These are phyloP conservation scores for Blastobotrys ciferrii DNA, from an alignment of 1,139 yeast species.

Conservation along the genomic window DNA sequence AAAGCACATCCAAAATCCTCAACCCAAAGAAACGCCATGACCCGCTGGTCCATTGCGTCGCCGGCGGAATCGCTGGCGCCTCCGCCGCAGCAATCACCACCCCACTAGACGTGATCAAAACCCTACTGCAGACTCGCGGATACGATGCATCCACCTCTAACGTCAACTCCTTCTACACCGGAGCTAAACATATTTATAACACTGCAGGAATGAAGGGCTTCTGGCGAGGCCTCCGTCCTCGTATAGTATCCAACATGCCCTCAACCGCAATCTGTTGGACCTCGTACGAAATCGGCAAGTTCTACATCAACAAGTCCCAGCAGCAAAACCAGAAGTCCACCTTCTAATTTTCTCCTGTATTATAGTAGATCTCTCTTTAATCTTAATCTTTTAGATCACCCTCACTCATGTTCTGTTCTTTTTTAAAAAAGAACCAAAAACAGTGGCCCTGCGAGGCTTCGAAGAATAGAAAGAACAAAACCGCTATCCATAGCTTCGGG, in stretches of 20 bases:
- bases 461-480: no score
- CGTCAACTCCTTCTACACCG: slow-evolving; percentile 68
- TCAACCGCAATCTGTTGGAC: slow-evolving; percentile 98
- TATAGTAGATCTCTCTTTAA: slow-evolving; percentile 8
- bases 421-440: no score
- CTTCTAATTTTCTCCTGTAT: slow-evolving; percentile 2
- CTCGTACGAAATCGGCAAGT: slow-evolving; percentile 96
- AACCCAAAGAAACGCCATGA: slow-evolving; percentile 80
- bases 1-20: slow-evolving; percentile 69
- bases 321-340: slow-evolving; percentile 1
- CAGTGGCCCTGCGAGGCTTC: no score
- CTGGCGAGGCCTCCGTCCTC: slow-evolving; percentile 81
- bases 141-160: slow-evolving; percentile 38
- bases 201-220: slow-evolving; percentile 72
- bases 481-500: no score
- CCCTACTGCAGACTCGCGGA: slow-evolving; percentile 80
- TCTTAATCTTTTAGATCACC: slow-evolving; percentile 1
- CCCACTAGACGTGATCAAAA: slow-evolving; percentile 92
- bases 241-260: slow-evolving; percentile 91
- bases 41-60: slow-evolving; percentile 87
- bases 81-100: slow-evolving; percentile 94
- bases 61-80: slow-evolving; percentile 97
- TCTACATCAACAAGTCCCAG: slow-evolving; percentile 40
- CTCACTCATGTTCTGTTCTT: no score
- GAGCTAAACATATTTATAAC: slow-evolving; percentile 64